These are phyloP conservation scores for Fusarium siculi DNA, from an alignment of 2,329 filamentous ascomycete species.

Conservation along the genomic window DNA sequence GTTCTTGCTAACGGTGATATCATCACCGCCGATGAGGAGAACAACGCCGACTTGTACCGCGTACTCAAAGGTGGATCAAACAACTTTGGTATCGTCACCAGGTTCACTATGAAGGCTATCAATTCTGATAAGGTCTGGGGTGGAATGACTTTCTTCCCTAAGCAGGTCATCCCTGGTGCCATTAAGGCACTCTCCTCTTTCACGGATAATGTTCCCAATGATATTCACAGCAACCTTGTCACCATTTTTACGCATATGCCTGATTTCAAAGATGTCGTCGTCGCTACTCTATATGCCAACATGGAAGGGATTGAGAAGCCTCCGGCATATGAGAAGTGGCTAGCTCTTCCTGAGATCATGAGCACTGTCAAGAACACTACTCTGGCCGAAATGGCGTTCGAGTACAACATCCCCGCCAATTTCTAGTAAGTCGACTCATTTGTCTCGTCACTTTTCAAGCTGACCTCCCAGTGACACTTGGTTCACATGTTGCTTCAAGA, in stretches of 20 bases:
- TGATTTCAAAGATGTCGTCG: conserved; percentile 20
- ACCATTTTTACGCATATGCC: conserved; percentile 21
- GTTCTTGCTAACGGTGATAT: conserved; percentile 60
- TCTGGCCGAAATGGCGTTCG: conserved; percentile 24
- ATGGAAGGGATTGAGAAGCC: conserved; percentile 23
- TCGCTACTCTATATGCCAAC: conserved; percentile 22
- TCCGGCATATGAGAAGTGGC: conserved; percentile 27
- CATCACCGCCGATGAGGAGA: conserved; percentile 51
- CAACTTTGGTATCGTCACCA: conserved; percentile 55
- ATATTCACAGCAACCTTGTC: conserved; percentile 22
- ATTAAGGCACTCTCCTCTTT: conserved; percentile 10
- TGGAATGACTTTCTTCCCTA: conserved; percentile 30
- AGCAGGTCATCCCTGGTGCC: conserved; percentile 17
- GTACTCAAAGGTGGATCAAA: conserved; percentile 56
- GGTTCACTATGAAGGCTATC: conserved; percentile 44
- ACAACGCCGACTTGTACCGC: conserved; percentile 56
- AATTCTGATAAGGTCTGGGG: conserved; percentile 23
- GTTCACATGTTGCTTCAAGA: conserved; percentile 32
- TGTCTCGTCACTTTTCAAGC: not conserved
- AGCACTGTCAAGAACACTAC: conserved; percentile 30
- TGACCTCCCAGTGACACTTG: conserved; percentile 11
- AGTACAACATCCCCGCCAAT: conserved; percentile 29
- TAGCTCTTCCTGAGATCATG: conserved; percentile 28
- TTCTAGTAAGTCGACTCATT: conserved; percentile 13
- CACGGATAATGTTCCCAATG: conserved; percentile 21